phyloP scores from a whole-genome alignment of 306 rosid species.

The Ceratonia siliqua region DNA sequence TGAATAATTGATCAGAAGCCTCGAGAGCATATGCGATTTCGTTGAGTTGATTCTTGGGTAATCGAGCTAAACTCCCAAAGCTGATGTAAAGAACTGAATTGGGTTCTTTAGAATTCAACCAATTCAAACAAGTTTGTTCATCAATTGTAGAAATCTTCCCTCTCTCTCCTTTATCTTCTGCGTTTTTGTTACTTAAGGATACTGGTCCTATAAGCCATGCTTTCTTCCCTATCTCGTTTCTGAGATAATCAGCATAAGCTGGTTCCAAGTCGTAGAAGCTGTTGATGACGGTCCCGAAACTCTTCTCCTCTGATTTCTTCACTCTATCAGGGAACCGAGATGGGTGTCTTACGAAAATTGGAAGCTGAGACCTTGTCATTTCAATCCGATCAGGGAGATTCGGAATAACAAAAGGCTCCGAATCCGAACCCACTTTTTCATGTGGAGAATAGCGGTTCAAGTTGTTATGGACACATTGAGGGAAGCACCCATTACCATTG shows the following conservation, averaged over 20 bases:
- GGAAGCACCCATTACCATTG: slow-evolving; percentile 56
- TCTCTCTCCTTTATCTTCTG: slow-evolving; percentile 46
- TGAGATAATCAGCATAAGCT: slow-evolving; percentile 44
- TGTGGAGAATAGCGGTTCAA: slow-evolving; percentile 15
- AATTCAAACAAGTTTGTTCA: slow-evolving; percentile 47
- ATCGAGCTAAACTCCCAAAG: slow-evolving; percentile 54
- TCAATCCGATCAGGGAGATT: slow-evolving; percentile 50
- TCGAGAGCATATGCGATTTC: slow-evolving; percentile 69
- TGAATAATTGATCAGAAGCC: slow-evolving; percentile 50
- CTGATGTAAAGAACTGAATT: slow-evolving; percentile 59
- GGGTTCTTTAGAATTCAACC: slow-evolving; percentile 56
- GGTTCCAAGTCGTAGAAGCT: slow-evolving; percentile 63
- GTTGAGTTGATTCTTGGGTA: slow-evolving; percentile 41
- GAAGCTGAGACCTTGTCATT: slow-evolving; percentile 56
- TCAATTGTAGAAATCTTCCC: slow-evolving; percentile 49
- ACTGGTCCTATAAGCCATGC: slow-evolving; percentile 67
- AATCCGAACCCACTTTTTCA: slow-evolving; percentile 45
- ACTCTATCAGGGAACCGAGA: slow-evolving; percentile 14
- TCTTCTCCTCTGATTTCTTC: slow-evolving; percentile 33
- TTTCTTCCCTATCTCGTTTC: slow-evolving; percentile 38
- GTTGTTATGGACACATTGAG: slow-evolving; percentile 46
- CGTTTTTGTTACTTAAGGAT: slow-evolving; percentile 50
- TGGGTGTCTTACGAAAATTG: slow-evolving; percentile 31
- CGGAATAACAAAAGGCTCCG: slow-evolving; percentile 48
- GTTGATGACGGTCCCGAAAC: slow-evolving; percentile 53